Conservation (phyloP, 2,329 filamentous ascomycete species). For the Aspergillus transmontanensis region DNA sequence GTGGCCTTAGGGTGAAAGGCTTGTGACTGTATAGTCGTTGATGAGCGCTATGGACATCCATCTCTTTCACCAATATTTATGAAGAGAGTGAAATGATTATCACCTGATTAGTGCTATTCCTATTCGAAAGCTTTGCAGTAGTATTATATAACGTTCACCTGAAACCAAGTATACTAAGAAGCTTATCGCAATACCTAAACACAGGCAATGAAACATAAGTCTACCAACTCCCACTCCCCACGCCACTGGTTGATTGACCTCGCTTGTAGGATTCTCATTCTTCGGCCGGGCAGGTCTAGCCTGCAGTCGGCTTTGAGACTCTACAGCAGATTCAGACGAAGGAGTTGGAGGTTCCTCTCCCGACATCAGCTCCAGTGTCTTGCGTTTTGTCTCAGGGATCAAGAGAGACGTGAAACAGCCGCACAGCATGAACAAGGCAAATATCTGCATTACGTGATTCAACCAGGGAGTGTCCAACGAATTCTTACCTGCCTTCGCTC, state of each 20-base stretch:
- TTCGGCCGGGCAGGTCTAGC: neutral
- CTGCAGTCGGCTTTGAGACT: neutral
- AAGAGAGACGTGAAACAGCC: constrained; percentile 69
- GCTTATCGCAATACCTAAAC: neutral
- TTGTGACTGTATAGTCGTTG: neutral
- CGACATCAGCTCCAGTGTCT: constrained; percentile 71
- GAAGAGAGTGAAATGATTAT: too few species aligned
- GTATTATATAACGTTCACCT: too few species aligned
- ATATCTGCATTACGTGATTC: constrained; percentile 74
- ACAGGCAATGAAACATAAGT: neutral
- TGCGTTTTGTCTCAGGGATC: constrained; percentile 76
- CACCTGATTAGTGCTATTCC: accelerated
- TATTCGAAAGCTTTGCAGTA: too few species aligned
- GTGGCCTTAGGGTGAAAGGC: neutral
- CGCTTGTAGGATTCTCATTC: neutral
- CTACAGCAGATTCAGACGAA: neutral
- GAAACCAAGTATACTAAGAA: neutral
- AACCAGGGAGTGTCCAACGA: constrained; percentile 65
- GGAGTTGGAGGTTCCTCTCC: constrained; percentile 55
- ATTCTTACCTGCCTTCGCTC: constrained; percentile 43
- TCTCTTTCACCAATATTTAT: neutral
- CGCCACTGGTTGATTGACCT: neutral
- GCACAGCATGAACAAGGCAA: constrained; percentile 77
- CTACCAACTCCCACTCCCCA: neutral
- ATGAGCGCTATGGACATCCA: neutral